Evolutionary conservation across 2,329 filamentous ascomycete genomes (phyloP), one percentile per base, ranked within the genome.

Genomic region (Epichloe uncinata): DNA sequence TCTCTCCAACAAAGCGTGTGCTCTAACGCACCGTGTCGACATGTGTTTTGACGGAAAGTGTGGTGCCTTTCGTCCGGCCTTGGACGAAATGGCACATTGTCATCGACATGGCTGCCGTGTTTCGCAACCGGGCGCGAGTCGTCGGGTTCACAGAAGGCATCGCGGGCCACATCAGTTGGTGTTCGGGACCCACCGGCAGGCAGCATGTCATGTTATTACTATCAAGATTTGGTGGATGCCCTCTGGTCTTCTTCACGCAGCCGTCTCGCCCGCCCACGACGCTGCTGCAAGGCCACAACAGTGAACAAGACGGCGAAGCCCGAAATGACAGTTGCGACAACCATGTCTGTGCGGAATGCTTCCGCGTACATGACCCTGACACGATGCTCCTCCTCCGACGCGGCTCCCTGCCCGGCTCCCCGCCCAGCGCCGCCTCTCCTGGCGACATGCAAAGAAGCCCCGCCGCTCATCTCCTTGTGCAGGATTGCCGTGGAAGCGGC

Each of bases 401-500:
- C n/a, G n/a, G n/a, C n/a, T n/a, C n/a, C n/a, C n/a, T n/a, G n/a
- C n/a, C n/a, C n/a, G n/a, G n/a, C 60, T 49, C n/a, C 57, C 61
- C 2, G 54, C 52, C 35, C 70, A 55, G 26, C 61, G 54, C 3
- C 60, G n/a, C n/a, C n/a, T 50, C 26, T 57, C 51, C 6, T 44
- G 7, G 8, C 33, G 12, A 44, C 16, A 16, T 11, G 22, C 9
- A 35, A 45, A 7, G 33, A 13, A 18, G 20, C 9, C 5, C 15
- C n/a, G 6, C 37, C 38, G 12, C 30, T 20, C 13, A 60, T 41
- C 62, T 63, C 55, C 57, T 64, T 46, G 52, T 63, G 42, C 56
- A 75, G 56, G 15, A 77, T 65, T 15, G 71, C 70, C 1, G 75
- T 72, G 18, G 73, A 78, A 1, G 71, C 67, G 3, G 75, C 72